Base-by-base conservation (phyloP, 164 flowering plant species). In the Hamamelis virginiana region DNA sequence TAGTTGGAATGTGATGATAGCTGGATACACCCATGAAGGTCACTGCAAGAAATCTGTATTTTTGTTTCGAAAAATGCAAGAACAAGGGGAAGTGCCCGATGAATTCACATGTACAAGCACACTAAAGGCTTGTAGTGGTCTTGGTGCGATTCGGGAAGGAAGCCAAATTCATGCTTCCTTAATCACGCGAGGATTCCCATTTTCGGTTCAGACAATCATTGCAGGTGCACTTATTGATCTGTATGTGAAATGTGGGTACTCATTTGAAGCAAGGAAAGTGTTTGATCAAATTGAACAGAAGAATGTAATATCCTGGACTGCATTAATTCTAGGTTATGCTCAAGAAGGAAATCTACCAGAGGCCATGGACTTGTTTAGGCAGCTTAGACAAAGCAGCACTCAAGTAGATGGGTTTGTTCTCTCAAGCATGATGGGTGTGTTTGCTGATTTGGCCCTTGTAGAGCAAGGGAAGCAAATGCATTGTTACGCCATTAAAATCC, bases 401-500 rank as follows among this genome's bases (percentile, higher is more conserved):
- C 65, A 65, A 15, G 77, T 90, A 5, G 96, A 90, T 72, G 84
- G 87, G 27, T 87, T 80, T 72, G 81, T 86, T 57, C 80, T 92
- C 60, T 90, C 96, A 9, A 80, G 85, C 75, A 64, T 92, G 75
- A 80, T 87, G 65, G 81, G 90, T 21, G 78, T 87, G 56, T 86
- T 86, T 78, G 94, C 96, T 57, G 97, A 92, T 80, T 83, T 84
- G 59, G 89, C 96, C 1, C 84, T 90, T 18, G 77, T 80, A 23
- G 90, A 89, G 70, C 91, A 86, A 75, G 96, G 96, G 19, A 89
- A 78, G 81, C 96, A 90, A 76, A 72, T 88, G 64, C 97, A 91
- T 69, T 84, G 82, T 21, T 80, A 80, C 66, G 74, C 88, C 47
- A 58, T 71, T 8, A 92, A 90, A 80, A 57, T 78, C 16, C 87